Evolutionary conservation across 441 rosid species (phyloP).

Genomic region (Syzygium malaccense): DNA sequence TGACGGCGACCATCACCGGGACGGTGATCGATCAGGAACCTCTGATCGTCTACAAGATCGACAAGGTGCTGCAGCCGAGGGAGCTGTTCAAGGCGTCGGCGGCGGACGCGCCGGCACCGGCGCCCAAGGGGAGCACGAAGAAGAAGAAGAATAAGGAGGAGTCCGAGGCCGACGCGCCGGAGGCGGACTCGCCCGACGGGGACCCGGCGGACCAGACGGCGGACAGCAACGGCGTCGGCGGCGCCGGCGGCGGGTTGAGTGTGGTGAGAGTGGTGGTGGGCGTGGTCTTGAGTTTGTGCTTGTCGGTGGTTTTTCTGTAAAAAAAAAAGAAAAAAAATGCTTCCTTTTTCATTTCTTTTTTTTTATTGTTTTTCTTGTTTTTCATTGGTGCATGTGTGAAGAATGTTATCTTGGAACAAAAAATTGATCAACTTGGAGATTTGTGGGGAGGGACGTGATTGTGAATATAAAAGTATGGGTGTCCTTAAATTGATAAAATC

Average conservation of each 20-base stretch:
- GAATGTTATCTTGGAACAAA: not conserved
- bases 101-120: slow-evolving; percentile 17
- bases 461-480: not conserved
- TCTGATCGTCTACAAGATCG: slow-evolving; percentile 39
- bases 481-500: not conserved
- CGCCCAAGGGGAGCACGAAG: slow-evolving; percentile 15
- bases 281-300: slow-evolving; percentile 18
- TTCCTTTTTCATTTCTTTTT: not conserved
- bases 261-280: slow-evolving; percentile 20
- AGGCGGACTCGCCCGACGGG: slow-evolving; percentile 51
- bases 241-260: slow-evolving; percentile 21
- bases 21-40: slow-evolving; percentile 55
- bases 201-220: slow-evolving; percentile 53
- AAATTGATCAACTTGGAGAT: not conserved
- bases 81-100: slow-evolving; percentile 44
- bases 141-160: slow-evolving; percentile 4
- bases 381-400: not conserved
- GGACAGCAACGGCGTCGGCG: slow-evolving; percentile 14
- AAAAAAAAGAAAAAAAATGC: not conserved
- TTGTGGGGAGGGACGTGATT: not conserved
- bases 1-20: slow-evolving; percentile 37
- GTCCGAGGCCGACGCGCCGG: slow-evolving; percentile 36
- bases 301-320: slow-evolving; percentile 6
- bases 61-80: slow-evolving; percentile 43
- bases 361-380: not conserved